Percentiles rank a stretch among this genome's conserved stretches.
These are phyloP conservation scores for Ceratocystis eucalypticola DNA, from an alignment of 2,329 filamentous ascomycete genomes.

Conservation along the genomic window DNA sequence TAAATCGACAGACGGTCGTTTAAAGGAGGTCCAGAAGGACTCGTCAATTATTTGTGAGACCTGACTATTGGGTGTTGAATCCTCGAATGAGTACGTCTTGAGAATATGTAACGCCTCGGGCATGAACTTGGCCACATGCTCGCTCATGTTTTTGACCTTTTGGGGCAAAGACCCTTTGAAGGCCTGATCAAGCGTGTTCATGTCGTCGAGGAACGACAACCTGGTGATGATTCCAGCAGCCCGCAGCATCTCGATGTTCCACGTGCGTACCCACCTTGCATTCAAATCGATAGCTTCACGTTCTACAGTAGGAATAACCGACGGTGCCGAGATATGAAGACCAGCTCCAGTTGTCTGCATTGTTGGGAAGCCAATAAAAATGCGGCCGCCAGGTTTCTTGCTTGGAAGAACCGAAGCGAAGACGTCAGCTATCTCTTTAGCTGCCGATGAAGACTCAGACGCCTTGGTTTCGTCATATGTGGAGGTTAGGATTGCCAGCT, in stretches of 20 bases:
- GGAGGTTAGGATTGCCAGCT: conserved; percentile 75
- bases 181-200: conserved; percentile 57
- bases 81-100: conserved; percentile 74
- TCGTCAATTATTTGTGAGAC: conserved; percentile 84
- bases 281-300: conserved; percentile 95
- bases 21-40: conserved; percentile 88
- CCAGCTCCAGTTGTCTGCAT: conserved; percentile 91
- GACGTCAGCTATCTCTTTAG: conserved; percentile 47
- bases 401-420: conserved; percentile 83
- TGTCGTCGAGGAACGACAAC: conserved; percentile 77
- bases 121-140: conserved; percentile 53
- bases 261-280: conserved; percentile 82
- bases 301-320: conserved; percentile 93
- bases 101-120: conserved; percentile 71
- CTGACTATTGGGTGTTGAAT: conserved; percentile 76
- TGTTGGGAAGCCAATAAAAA: conserved; percentile 96
- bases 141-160: conserved; percentile 43
- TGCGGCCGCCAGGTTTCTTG: conserved; percentile 65
- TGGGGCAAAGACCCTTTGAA: conserved; percentile 36
- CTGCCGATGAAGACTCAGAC: conserved; percentile 41
- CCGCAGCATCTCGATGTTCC: conserved; percentile 88
- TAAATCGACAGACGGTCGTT: conserved; percentile 69
- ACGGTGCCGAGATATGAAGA: conserved; percentile 88
- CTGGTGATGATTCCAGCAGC: conserved; percentile 82
- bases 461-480: conserved; percentile 71